These are phyloP conservation scores for Ilyonectria robusta DNA, from an alignment of 2,329 filamentous ascomycete species.

Conservation along the genomic window DNA sequence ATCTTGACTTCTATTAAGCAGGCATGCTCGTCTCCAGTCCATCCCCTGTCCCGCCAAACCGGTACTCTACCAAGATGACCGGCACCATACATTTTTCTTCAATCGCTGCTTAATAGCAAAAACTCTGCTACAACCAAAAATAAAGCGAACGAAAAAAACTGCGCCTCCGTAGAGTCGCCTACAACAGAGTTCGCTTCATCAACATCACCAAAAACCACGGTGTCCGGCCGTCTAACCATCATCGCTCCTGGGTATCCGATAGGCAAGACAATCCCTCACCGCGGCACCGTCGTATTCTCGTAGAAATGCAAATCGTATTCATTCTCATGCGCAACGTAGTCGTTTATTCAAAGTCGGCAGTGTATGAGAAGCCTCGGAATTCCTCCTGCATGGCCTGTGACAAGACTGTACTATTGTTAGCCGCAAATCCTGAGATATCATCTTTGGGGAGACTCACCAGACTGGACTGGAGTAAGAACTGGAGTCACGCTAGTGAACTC, in stretches of 20 bases:
- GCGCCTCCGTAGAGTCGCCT: constrained; percentile 25
- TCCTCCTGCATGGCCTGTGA: constrained; percentile 99
- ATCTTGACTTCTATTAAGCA: constrained; percentile 46
- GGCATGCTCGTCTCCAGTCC: constrained; percentile 36
- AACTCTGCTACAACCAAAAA: constrained; percentile 36
- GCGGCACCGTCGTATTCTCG: constrained; percentile 42
- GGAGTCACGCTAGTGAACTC: constrained; percentile 99
- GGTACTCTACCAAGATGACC: constrained; percentile 37
- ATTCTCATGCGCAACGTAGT: constrained; percentile 35
- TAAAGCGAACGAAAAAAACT: constrained; percentile 36
- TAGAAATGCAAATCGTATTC: constrained; percentile 42
- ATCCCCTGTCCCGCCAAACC: constrained; percentile 31
- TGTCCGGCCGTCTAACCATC: constrained; percentile 43
- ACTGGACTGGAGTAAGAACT: constrained; percentile 96
- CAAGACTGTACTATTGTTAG: constrained; percentile 74
- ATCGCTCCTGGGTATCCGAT: constrained; percentile 49
- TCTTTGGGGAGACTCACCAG: constrained; percentile 75
- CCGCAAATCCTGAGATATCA: constrained; percentile 8
- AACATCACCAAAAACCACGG: constrained; percentile 38
- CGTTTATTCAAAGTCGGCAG: constrained; percentile 84
- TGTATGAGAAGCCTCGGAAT: constrained; percentile 99
- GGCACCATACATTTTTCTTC: constrained; percentile 39
- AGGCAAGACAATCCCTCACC: constrained; percentile 47
- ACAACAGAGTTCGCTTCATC: constrained; percentile 37
- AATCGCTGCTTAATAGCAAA: constrained; percentile 40